phyloP scores from a whole-genome alignment of 108 stramenopile species.

The Cyclostephanos invisitatus region DNA sequence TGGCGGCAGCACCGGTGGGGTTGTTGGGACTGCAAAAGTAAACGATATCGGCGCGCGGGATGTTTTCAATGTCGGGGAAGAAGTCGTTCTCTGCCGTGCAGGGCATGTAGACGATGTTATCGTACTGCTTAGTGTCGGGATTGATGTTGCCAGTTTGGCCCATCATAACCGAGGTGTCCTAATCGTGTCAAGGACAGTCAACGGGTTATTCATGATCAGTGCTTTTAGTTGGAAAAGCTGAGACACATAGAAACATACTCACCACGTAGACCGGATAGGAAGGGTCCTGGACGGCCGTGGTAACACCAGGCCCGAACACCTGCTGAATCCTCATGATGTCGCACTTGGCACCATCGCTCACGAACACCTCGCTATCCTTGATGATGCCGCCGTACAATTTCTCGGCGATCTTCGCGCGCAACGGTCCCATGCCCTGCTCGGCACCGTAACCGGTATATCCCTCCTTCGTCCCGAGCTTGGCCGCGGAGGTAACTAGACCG shows the following conservation, averaged over 20 bases:
- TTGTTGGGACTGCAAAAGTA: constrained; percentile 98
- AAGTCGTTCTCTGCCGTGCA: constrained; percentile 93
- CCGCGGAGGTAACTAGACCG: constrained; percentile 85
- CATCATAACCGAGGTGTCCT: constrained; percentile 90
- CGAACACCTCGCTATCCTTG: constrained; percentile 93
- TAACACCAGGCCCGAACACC: constrained; percentile 93
- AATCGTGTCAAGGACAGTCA: constrained; percentile 26
- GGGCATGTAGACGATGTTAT: constrained; percentile 98
- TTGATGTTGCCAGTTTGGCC: constrained; percentile 93
- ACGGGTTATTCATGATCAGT: constrained; percentile 12
- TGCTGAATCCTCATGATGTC: constrained; percentile 96
- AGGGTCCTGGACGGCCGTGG: constrained; percentile 93
- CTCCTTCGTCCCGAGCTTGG: constrained; percentile 89
- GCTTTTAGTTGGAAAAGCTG: constrained; percentile 11
- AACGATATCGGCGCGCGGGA: constrained; percentile 92
- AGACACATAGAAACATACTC: constrained; percentile 53
- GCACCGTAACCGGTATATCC: constrained; percentile 95
- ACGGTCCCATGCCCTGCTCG: constrained; percentile 86
- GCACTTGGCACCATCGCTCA: constrained; percentile 97
- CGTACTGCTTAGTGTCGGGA: constrained; percentile 86
- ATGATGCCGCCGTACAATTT: constrained; percentile 91
- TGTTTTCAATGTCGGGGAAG: constrained; percentile 89
- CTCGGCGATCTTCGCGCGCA: constrained; percentile 90
- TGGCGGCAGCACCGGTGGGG: constrained; percentile 96
- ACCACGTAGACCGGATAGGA: constrained; percentile 96